Conservation (phyloP, 1,284 basidiomycete genomes). For the Puccinia triticina region DNA sequence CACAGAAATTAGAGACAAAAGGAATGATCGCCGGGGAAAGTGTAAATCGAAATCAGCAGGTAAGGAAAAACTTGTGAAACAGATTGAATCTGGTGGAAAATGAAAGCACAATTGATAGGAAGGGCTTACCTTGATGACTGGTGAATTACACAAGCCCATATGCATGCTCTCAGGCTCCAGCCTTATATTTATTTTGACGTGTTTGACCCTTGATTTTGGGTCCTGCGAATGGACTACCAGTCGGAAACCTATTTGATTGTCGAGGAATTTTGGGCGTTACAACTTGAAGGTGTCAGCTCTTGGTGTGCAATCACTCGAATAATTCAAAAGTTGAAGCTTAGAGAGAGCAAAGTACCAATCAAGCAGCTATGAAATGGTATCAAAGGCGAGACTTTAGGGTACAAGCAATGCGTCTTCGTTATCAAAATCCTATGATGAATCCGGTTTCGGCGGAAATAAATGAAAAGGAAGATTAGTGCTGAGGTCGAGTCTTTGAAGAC, state of each 20-base stretch:
- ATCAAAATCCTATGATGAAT: slow-evolving; percentile 28
- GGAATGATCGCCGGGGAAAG: too few relatives aligned
- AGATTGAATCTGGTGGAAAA: slow-evolving; percentile 2
- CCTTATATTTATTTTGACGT: slow-evolving; percentile 31
- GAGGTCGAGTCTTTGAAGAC: too few relatives aligned
- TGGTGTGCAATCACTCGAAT: background rate
- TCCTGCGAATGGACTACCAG: slow-evolving; percentile 33
- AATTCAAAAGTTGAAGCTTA: background rate
- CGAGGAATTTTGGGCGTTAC: background rate
- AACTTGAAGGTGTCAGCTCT: background rate
- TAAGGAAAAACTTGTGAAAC: slow-evolving; percentile 6
- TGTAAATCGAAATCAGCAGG: background rate
- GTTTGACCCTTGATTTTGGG: slow-evolving; percentile 44
- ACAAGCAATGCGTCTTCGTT: slow-evolving; percentile 44
- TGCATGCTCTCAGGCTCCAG: background rate
- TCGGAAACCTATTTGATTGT: slow-evolving; percentile 27
- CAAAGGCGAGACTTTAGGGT: slow-evolving; percentile 25
- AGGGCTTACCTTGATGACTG: slow-evolving; percentile 24
- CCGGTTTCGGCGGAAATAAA: too few relatives aligned
- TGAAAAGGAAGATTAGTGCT: too few relatives aligned
- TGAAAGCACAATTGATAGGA: too few relatives aligned
- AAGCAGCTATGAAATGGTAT: slow-evolving; percentile 40
- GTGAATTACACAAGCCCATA: too few relatives aligned
- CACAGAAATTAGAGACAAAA: too few relatives aligned
- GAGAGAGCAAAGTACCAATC: slow-evolving; percentile 21